phyloP scores from a whole-genome alignment of 164 flowering plant genomes.

The Sedum album region DNA sequence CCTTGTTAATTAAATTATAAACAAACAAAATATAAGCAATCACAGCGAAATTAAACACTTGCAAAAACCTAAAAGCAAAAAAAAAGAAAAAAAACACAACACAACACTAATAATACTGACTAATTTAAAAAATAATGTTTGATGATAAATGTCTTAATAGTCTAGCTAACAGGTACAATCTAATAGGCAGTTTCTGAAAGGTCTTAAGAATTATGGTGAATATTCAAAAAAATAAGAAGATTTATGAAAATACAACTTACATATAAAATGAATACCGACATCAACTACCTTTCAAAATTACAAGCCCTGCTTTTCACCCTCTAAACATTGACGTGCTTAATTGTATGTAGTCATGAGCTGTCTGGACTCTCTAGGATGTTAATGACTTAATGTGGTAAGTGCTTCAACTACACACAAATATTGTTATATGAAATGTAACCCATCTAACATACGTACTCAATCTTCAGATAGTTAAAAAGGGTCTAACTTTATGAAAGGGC shows the following conservation, averaged over 20 bases:
- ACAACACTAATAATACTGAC: background rate
- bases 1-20: constrained; percentile 28
- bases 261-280: too few species aligned
- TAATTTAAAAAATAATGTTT: too few species aligned
- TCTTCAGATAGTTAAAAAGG: background rate
- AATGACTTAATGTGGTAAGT: background rate
- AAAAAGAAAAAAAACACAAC: background rate
- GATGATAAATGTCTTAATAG: background rate
- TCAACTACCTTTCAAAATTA: too few species aligned
- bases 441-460: background rate
- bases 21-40: background rate
- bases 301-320: too few species aligned
- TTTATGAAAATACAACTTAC: too few species aligned
- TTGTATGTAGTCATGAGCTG: too few species aligned
- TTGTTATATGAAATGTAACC: background rate
- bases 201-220: background rate
- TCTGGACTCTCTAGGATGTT: too few species aligned
- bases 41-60: background rate
- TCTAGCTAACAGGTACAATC: background rate
- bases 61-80: background rate
- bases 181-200: background rate
- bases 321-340: too few species aligned
- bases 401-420: background rate
- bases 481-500: too few species aligned
- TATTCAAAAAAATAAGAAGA: too few species aligned